These are phyloP conservation scores for Globisporangium nagaii DNA, from an alignment of 352 stramenopile genomes.

Conservation along the genomic window DNA sequence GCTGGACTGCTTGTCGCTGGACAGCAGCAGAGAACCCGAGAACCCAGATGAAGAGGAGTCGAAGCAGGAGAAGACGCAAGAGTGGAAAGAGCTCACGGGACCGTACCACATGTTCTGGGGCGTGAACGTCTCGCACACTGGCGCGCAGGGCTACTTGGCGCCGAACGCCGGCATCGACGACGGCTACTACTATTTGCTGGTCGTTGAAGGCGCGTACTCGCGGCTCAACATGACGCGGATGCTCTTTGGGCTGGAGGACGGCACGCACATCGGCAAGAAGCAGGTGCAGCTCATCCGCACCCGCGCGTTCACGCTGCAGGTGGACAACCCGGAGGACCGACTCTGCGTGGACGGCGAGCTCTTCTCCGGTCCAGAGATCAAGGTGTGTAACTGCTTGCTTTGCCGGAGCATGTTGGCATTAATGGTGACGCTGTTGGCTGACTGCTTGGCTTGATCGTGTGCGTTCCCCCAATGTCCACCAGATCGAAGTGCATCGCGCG, in stretches of 20 bases:
- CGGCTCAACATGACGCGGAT: slow-evolving; percentile 32
- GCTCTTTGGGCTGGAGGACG: slow-evolving; percentile 51
- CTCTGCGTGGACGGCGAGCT: slow-evolving; percentile 64
- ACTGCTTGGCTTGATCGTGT: not conserved
- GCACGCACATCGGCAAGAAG: slow-evolving; percentile 32
- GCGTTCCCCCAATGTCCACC: too few relatives aligned
- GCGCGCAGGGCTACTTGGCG: slow-evolving; percentile 35
- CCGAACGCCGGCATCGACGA: slow-evolving; percentile 42
- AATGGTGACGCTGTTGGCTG: not conserved
- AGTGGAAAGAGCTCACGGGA: slow-evolving; percentile 36
- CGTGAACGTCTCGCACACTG: slow-evolving; percentile 49
- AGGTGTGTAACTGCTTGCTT: slow-evolving; percentile 13
- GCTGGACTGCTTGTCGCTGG: slow-evolving; percentile 18
- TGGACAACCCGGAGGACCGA: slow-evolving; percentile 26
- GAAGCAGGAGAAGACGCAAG: slow-evolving; percentile 2
- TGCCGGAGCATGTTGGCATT: not conserved
- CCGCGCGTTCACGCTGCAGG: slow-evolving; percentile 41
- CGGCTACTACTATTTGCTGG: slow-evolving; percentile 57
- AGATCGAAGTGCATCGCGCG: slow-evolving; percentile 34
- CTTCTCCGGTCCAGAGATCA: slow-evolving; percentile 39
- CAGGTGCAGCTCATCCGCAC: slow-evolving; percentile 51
- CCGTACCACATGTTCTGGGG: slow-evolving; percentile 59
- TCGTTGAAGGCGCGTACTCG: slow-evolving; percentile 37
- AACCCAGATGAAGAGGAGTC: not conserved
- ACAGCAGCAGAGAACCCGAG: not conserved